A percentile compares a stretch with the other conserved stretches of the same genome.
Evolutionary conservation across 306 rosid species (phyloP).

Genomic region (Vicia sativa): DNA sequence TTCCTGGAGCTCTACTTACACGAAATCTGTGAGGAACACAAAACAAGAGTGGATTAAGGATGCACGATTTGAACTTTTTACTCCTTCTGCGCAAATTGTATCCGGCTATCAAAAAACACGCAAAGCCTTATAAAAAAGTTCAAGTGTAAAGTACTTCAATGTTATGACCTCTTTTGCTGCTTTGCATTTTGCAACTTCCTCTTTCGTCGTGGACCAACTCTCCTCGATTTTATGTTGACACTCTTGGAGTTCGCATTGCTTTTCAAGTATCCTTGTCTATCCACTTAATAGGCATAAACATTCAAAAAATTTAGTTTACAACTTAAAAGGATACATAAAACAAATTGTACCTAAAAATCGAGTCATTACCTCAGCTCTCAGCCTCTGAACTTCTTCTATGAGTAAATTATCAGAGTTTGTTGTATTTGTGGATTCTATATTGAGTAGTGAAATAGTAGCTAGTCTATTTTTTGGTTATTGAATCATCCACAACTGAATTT

Average conservation of each 20-base stretch:
- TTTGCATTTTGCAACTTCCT: slow-evolving; percentile 69
- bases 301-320: slow-evolving; percentile 30
- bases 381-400: slow-evolving; percentile 55
- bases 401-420: slow-evolving; percentile 53
- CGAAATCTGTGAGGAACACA: too few relatives aligned
- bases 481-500: slow-evolving; percentile 42
- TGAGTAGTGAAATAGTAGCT: too few relatives aligned
- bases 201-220: slow-evolving; percentile 65
- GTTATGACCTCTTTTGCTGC: slow-evolving; percentile 76
- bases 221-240: slow-evolving; percentile 60
- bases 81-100: slow-evolving; percentile 63
- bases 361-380: slow-evolving; percentile 65
- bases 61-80: too few relatives aligned
- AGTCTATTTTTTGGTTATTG: too few relatives aligned
- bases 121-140: too few relatives aligned
- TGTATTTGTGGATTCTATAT: slow-evolving; percentile 28
- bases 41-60: too few relatives aligned
- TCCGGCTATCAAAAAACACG: slow-evolving; percentile 56
- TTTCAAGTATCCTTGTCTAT: slow-evolving; percentile 67
- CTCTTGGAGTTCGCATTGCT: slow-evolving; percentile 57
- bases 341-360: neutral
- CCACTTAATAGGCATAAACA: too few relatives aligned
- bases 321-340: slow-evolving; percentile 1
- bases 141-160: slow-evolving; percentile 14
- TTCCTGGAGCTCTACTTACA: too few relatives aligned